Evolutionary conservation across 2,329 filamentous ascomycete genomes (phyloP).

Genomic region (Drechslera avenae): DNA sequence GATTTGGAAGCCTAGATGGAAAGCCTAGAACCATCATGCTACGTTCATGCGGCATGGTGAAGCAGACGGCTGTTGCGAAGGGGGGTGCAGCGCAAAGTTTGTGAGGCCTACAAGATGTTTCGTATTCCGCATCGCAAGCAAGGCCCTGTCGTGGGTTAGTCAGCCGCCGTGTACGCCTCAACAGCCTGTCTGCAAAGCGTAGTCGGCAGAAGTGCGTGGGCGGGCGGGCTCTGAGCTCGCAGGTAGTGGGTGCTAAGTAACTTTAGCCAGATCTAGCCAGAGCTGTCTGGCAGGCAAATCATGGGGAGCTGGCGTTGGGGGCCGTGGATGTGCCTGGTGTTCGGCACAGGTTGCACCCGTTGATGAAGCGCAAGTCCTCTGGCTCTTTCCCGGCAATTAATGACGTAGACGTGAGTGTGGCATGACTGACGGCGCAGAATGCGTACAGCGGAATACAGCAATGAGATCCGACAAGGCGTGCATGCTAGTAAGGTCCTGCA

Average conservation of each 20-base stretch:
- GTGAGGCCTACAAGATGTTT: background rate
- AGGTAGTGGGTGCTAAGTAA: background rate
- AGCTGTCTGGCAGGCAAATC: background rate
- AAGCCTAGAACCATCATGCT: background rate
- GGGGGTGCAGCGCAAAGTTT: background rate
- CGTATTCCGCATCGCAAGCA: background rate
- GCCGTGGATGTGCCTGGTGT: conserved; percentile 7
- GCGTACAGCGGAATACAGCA: background rate
- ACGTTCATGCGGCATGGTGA: conserved; percentile 5
- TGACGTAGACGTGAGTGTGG: conserved; percentile 12
- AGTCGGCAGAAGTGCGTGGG: too few relatives aligned
- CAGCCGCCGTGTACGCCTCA: background rate
- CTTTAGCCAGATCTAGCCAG: conserved; percentile 1
- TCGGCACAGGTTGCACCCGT: conserved; percentile 1
- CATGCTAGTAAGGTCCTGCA: conserved; percentile 8
- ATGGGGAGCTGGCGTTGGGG: background rate
- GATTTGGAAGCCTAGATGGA: background rate
- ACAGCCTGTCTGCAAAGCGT: too few relatives aligned
- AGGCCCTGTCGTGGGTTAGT: background rate
- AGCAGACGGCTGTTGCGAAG: background rate
- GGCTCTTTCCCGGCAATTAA: background rate
- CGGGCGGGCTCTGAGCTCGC: too few relatives aligned
- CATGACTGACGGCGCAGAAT: background rate
- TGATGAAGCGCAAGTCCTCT: conserved; percentile 3
- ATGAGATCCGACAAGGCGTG: conserved; percentile 3